A percentile compares a stretch with the other conserved stretches of the same genome.
These are phyloP conservation scores for slime mould (Dictyostelium discoideum) DNA, from an alignment of 78 protist species.

Conservation along the genomic window DNA sequence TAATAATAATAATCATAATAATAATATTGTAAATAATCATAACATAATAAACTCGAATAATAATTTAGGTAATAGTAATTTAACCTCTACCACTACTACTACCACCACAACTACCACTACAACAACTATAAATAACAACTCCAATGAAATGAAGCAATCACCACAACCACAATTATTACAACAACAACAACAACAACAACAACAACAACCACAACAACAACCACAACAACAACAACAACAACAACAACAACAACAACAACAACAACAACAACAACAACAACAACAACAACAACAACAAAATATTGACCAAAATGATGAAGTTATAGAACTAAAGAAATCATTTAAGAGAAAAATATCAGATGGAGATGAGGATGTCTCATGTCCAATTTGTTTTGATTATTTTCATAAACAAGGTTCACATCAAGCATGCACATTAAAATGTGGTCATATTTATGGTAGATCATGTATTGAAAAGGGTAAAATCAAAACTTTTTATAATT, in stretches of 20 bases:
- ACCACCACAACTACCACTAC: not conserved
- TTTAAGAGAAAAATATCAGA: not conserved
- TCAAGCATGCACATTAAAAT: constrained; percentile 4
- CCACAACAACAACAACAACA: not conserved
- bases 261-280: not conserved
- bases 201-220: no score
- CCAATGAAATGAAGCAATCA: not conserved
- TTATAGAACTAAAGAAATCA: not conserved
- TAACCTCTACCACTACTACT: constrained; percentile 30
- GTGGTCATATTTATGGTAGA: constrained; percentile 62
- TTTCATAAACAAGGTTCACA: constrained; percentile 14
- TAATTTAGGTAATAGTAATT: not conserved
- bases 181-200: not conserved
- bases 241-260: not conserved
- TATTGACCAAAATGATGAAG: not conserved
- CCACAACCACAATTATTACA: not conserved
- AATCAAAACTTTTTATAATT: no score
- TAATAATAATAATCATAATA: not conserved
- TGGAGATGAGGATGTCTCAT: not conserved
- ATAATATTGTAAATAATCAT: not conserved
- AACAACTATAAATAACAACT: not conserved
- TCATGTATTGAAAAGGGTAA: not conserved
- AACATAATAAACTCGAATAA: not conserved
- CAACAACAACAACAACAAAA: not conserved
- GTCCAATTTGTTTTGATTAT: constrained; percentile 30